Percentiles rank a stretch among this genome's conserved stretches.
These are phyloP conservation scores for Biancaea sappan DNA, from an alignment of 306 rosid genomes.

Conservation along the genomic window DNA sequence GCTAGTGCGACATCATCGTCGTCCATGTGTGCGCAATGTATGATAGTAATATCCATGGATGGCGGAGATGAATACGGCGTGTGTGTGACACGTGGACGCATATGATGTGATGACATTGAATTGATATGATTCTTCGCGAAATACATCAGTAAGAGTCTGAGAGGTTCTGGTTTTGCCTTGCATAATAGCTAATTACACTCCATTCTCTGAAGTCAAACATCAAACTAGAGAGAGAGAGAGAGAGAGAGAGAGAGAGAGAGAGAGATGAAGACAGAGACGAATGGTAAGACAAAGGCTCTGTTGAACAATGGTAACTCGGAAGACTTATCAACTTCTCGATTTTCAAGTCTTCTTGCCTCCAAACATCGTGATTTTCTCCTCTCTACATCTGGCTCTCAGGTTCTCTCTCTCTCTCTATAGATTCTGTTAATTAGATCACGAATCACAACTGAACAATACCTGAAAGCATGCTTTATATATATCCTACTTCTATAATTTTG, in stretches of 20 bases:
- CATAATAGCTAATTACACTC: neutral
- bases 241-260: conserved; percentile 12
- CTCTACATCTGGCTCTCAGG: conserved; percentile 74
- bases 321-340: conserved; percentile 39
- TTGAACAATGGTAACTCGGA: conserved; percentile 33
- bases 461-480: neutral
- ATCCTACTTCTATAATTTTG: neutral
- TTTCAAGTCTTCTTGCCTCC: conserved; percentile 65
- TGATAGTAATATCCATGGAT: neutral
- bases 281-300: conserved; percentile 29
- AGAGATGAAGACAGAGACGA: conserved; percentile 41
- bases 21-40: conserved; percentile 24
- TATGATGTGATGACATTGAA: conserved; percentile 55
- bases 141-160: conserved; percentile 8
- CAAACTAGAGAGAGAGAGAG: neutral
- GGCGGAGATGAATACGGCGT: conserved; percentile 44
- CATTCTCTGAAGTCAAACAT: neutral
- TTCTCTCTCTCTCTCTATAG: conserved; percentile 40
- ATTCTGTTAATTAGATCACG: neutral
- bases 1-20: neutral
- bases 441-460: conserved; percentile 6
- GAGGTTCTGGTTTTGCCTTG: neutral
- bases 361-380: conserved; percentile 75
- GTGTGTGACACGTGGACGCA: conserved; percentile 43
- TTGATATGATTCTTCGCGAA: conserved; percentile 49